phyloP scores from a whole-genome alignment of 169 alveolate species.

The Babesia sp. region DNA sequence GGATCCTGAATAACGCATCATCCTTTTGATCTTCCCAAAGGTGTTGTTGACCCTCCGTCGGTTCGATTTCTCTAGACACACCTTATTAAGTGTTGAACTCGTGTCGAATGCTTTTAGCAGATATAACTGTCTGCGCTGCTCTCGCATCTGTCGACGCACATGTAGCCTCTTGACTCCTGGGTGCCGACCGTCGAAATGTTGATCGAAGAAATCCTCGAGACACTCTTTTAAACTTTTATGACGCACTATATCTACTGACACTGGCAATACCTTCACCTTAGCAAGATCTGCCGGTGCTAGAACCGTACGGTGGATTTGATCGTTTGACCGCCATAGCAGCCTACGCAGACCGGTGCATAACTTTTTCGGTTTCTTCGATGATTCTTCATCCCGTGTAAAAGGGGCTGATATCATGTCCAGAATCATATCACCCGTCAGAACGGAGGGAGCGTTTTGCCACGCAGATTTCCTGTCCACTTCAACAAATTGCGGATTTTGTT shows the following conservation, averaged over 20 bases:
- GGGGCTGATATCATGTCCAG: slow-evolving; percentile 3
- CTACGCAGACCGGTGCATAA: slow-evolving; percentile 4
- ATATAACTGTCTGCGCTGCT: slow-evolving; percentile 1
- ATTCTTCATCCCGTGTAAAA: background rate
- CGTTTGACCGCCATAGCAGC: slow-evolving; percentile 2
- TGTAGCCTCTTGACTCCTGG: slow-evolving; percentile 52
- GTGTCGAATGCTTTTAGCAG: slow-evolving; percentile 3
- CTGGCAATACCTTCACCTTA: slow-evolving; percentile 32
- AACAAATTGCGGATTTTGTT: background rate
- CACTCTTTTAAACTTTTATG: slow-evolving; percentile 30
- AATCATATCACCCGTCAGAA: slow-evolving; percentile 20
- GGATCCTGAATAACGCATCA: slow-evolving; percentile 59
- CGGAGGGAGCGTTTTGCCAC: background rate
- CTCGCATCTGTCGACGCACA: slow-evolving; percentile 25
- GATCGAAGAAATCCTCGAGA: slow-evolving; percentile 15
- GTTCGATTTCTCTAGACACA: slow-evolving; percentile 24
- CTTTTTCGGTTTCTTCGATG: background rate
- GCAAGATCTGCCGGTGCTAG: background rate
- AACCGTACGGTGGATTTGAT: background rate
- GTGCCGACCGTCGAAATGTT: slow-evolving; percentile 47
- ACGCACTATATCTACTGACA: slow-evolving; percentile 42
- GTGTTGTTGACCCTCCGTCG: slow-evolving; percentile 10
- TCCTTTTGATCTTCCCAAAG: slow-evolving; percentile 36
- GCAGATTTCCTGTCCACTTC: background rate
- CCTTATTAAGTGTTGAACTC: slow-evolving; percentile 4